These are phyloP conservation scores for Mycothermus thermophilus DNA, from an alignment of 495 filamentous ascomycete species.

Conservation along the genomic window DNA sequence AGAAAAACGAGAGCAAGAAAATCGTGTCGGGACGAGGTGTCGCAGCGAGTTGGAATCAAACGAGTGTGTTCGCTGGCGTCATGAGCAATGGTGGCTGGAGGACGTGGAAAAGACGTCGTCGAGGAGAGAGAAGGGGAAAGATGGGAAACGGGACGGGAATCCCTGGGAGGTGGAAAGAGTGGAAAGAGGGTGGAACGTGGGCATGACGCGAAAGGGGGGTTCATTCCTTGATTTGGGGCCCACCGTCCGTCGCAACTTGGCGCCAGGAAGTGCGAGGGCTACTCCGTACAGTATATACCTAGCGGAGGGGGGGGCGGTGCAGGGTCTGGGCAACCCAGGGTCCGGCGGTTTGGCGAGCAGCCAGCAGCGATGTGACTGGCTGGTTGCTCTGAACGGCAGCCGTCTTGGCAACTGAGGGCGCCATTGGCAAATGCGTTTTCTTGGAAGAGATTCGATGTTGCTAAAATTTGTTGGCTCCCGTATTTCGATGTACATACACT, in stretches of 20 bases:
- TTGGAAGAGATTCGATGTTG: no score
- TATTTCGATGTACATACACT: no score
- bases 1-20: background rate
- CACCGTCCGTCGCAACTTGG: no score
- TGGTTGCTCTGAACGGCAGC: background rate
- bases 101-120: background rate
- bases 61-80: no score
- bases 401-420: constrained; percentile 6
- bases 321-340: no score
- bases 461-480: no score
- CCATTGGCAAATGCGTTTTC: no score
- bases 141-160: no score
- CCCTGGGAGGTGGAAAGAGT: constrained; percentile 4
- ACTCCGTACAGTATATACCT: constrained; percentile 4
- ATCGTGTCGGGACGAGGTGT: background rate
- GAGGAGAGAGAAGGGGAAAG: background rate
- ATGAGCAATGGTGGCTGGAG: no score
- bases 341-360: background rate
- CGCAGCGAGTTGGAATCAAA: no score
- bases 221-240: background rate
- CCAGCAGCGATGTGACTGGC: constrained; percentile 3
- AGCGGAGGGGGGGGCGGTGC: constrained; percentile 13
- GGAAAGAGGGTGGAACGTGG: constrained; percentile 4
- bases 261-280: background rate
- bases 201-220: constrained; percentile 8